phyloP scores from a whole-genome alignment of 1,284 basidiomycete species.

The Tylopilus microsporus region DNA sequence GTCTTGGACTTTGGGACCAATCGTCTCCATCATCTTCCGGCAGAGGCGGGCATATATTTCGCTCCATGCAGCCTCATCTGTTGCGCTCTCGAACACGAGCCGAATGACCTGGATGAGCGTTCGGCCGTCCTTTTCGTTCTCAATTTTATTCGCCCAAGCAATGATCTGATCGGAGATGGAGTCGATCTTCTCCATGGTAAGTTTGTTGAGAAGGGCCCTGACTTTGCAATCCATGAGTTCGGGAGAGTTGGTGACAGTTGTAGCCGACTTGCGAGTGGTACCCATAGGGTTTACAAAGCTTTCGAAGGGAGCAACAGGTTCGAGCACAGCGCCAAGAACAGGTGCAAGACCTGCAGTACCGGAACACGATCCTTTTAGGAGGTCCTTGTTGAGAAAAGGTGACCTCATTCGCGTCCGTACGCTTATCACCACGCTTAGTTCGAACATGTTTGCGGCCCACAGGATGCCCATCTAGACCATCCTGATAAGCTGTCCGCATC shows the following conservation, averaged over 20 bases:
- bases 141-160: slow-evolving; percentile 90
- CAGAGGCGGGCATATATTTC: slow-evolving; percentile 97
- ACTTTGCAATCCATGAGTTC: slow-evolving; percentile 91
- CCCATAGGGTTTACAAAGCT: slow-evolving; percentile 63
- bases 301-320: slow-evolving; percentile 74
- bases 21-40: slow-evolving; percentile 88
- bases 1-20: slow-evolving; percentile 83
- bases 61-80: slow-evolving; percentile 91
- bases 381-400: slow-evolving; percentile 24
- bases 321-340: slow-evolving; percentile 32
- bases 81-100: slow-evolving; percentile 96
- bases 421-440: slow-evolving; percentile 68
- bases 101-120: slow-evolving; percentile 94
- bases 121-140: slow-evolving; percentile 87
- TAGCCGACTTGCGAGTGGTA: slow-evolving; percentile 18
- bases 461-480: slow-evolving; percentile 49
- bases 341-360: slow-evolving; percentile 14
- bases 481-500: slow-evolving; percentile 74
- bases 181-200: slow-evolving; percentile 96
- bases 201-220: slow-evolving; percentile 90
- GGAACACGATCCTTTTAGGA: slow-evolving; percentile 29
- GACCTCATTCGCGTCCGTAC: slow-evolving; percentile 46
- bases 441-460: slow-evolving; percentile 59
- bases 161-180: slow-evolving; percentile 92
- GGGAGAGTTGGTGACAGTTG: slow-evolving; percentile 62